Evolutionary conservation across 441 rosid genomes (phyloP).

Genomic region (Lepidium campestre): DNA sequence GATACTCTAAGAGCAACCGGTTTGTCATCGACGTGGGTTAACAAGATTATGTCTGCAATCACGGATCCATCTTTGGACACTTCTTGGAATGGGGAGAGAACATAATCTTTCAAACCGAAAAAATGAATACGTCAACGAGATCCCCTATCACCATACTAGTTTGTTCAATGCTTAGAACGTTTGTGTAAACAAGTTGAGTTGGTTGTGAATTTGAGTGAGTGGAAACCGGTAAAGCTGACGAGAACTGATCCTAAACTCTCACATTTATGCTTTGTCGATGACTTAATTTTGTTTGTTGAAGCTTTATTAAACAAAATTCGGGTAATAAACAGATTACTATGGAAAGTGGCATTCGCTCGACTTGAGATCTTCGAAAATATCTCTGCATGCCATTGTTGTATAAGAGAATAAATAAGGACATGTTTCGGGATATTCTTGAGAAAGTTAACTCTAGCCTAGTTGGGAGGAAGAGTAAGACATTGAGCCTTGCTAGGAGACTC

Average conservation of each 20-base stretch:
- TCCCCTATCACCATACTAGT: background rate
- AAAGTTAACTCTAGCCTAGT: background rate
- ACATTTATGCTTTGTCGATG: background rate
- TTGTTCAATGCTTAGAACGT: background rate
- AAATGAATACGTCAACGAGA: background rate
- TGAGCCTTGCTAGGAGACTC: background rate
- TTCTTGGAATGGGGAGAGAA: background rate
- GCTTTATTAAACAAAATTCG: background rate
- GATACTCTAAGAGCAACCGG: background rate
- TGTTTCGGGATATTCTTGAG: background rate
- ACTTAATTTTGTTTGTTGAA: background rate
- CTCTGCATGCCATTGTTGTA: background rate
- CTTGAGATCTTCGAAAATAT: background rate
- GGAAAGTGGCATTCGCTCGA: background rate
- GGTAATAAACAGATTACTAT: background rate
- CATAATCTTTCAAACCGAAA: background rate
- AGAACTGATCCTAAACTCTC: background rate
- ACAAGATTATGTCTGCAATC: background rate
- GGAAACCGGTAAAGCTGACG: background rate
- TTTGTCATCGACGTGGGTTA: background rate
- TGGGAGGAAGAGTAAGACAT: background rate
- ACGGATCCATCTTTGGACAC: background rate
- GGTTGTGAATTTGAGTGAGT: background rate
- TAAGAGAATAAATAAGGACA: background rate
- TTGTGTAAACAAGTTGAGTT: background rate